Evolutionary conservation across 2,329 filamentous ascomycete species (phyloP), one percentile per base, ranked within the genome.

Genomic region (Lachnellula hyalina): DNA sequence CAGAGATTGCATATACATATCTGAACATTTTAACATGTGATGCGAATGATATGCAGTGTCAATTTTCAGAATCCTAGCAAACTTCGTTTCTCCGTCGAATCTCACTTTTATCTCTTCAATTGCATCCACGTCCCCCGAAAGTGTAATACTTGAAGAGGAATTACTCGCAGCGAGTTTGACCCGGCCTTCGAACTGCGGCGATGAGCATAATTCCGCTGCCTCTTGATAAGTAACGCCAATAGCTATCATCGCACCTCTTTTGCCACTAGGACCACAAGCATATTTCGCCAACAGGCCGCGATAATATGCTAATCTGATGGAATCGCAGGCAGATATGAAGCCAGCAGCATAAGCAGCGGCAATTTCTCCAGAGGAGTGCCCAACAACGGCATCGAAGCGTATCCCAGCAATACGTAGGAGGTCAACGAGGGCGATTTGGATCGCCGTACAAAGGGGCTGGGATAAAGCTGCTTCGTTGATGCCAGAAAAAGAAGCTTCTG

Each of bases 341-440:
- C 69, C 69, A 1, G 71, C 62, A 0, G 74, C 68, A 53, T 74
- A 78, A 0, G 75, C 74, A 1, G 76, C 76, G 1, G 64, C 75
- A 40, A 79, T 77, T 53, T 79, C 77, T 5, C 77, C 77, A 32
- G 67, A 71, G 0, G 74, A 77, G 60, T 79, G 77, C 1, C 77
- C 75, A 3, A 71, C 65, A 0, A 75, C 73, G 2, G 65, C 68
- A 0, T 54, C 41, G 0, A 75, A 72, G 2, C 51, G 59, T 17
- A 79, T 63, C 1, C 69, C 70, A 68, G 70, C 76, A 2, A 71
- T 70, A 17, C 69, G 28, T 0, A 80, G 66, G 2, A 80, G 65
- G 12, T 74, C 66, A 0, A 75, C 71, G 1, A 80, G 60, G 0
- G 70, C 57, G n/a, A 81, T 65, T 61, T 81, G 78, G 3, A 81